Base-by-base conservation (phyloP, 2,329 filamentous ascomycete genomes). In the Penicillium capsulatum region DNA sequence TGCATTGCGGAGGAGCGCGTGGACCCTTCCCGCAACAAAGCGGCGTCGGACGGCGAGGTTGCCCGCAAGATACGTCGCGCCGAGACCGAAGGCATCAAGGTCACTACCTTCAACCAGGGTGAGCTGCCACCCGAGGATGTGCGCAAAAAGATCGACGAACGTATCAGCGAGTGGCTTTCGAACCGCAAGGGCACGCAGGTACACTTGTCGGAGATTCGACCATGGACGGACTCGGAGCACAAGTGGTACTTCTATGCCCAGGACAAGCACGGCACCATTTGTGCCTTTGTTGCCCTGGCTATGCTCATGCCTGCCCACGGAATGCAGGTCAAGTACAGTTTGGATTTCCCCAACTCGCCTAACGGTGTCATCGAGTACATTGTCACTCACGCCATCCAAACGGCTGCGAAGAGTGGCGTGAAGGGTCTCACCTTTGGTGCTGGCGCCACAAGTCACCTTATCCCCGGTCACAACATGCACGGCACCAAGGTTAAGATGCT, bases 241-340 rank as follows among this genome's bases (percentile, higher is more conserved):
- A 81, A 90, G 11, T 84, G 87, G 49, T 96, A 94, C 71, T 86
- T 90, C 59, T 85, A 87, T 55, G 84, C 87, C 7, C 76, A 83
- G 50, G 85, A 85, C 50, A 75, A 78, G 57, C 77, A 86, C 11
- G 85, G 85, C 47, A 79, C 76, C 44, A 79, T 96, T 40, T 76
- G 76, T 29, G 83, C 84, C 22, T 77, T 96, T 42, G 83, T 91
- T n/a, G 82, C 91, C 7, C 73, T 96, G 55, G 85, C 86, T 37
- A 85, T 88, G 63, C 79, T 96, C 17, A 79, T 84, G 3, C 86
- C 88, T 2, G 73, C 79, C 24, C 80, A 94, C 61, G 90, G 90
- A 38, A 94, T 88, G 80, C 90, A 96, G 70, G 83, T 95, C 61
- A 96, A 96, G 71, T 95, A 92, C 73, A 86, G 85, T n/a, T 80